Evolutionary conservation across 495 filamentous ascomycete genomes (phyloP), one percentile per base, ranked within the genome.

Genomic region (Penicillium odoratum): DNA sequence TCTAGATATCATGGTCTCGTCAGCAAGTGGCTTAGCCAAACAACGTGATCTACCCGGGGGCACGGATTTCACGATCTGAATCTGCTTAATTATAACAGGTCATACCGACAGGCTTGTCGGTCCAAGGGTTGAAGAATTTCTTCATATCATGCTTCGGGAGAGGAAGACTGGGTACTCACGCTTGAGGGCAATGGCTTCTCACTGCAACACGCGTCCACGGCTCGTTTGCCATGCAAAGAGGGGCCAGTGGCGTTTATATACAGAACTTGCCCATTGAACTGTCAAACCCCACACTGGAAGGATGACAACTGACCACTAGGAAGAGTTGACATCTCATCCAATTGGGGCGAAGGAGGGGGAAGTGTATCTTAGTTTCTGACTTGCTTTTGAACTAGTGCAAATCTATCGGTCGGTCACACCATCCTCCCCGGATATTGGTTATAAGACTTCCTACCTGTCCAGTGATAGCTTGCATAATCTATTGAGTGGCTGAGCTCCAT

Each of bases 21-120:
- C n/a, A 40, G 38, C 38, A 4, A 15, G 13, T n/a, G 15, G 4
- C 38, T 40, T n/a, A 40, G 15, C 11, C 38, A 15, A 15, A 15
- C 15, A 40, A 13, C n/a, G n/a, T 16, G 13, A 16, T 40, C 11
- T 4, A 16, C 38, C 16, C 16, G 0, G 16, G 8, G 26, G 47
- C 36, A 51, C 15, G 10, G 46, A 44, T 40, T 9, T 33, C 26
- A 52, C 16, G 25, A 53, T 66, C 63, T 36, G 60, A 63, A 55
- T 63, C 60, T 66, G 60, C 63, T 66, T 63, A 60, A 60, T 64
- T 36, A n/a, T 44, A 18, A 29, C 4, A 16, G 44, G 16, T 64
- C 58, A 61, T 52, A 15, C 58, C 48, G 40, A 45, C 55, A 10
- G 25, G 10, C 38, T 16, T 45, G 53, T 54, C 40, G 48, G 58